These are phyloP conservation scores for Mucor lusitanicus DNA, from an alignment of 371 early-diverging fungal species.

Conservation along the genomic window DNA sequence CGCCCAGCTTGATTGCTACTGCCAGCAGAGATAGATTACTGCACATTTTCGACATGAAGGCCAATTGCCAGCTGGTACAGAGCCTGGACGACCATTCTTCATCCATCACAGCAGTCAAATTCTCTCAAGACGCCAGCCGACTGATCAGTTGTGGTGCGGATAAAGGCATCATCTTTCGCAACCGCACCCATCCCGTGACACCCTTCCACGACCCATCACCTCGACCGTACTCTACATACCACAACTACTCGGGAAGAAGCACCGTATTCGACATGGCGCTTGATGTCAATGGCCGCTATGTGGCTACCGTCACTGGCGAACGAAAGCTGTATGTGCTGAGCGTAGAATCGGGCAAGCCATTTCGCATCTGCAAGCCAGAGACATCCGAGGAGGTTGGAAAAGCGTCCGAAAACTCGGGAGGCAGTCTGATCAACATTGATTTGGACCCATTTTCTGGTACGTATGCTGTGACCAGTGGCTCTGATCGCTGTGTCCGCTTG, in stretches of 20 bases:
- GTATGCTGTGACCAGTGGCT: constrained; percentile 70
- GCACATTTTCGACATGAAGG: constrained; percentile 74
- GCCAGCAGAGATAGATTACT: constrained; percentile 82
- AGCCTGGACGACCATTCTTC: constrained; percentile 89
- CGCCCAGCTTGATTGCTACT: constrained; percentile 67
- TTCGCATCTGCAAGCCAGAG: constrained; percentile 63
- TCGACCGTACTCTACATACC: constrained; percentile 58
- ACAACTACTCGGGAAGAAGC: constrained; percentile 72
- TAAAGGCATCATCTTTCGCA: constrained; percentile 81
- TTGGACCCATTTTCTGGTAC: constrained; percentile 75
- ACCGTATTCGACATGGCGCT: constrained; percentile 76
- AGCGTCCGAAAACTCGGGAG: constrained; percentile 58
- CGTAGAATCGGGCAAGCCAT: constrained; percentile 70
- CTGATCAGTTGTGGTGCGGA: constrained; percentile 86
- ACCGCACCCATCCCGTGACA: constrained; percentile 25
- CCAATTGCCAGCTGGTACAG: constrained; percentile 65
- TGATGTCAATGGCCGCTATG: constrained; percentile 59
- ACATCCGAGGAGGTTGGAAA: constrained; percentile 54
- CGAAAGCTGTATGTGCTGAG: constrained; percentile 65
- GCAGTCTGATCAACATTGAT: constrained; percentile 64
- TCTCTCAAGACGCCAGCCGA: constrained; percentile 62
- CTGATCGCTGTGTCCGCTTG: constrained; percentile 76
- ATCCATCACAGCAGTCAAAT: constrained; percentile 77
- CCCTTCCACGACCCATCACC: constrained; percentile 11
- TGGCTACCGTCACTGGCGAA: constrained; percentile 72